Conservation (phyloP, 1,284 basidiomycete species). For the Ceratobasidium sp. region DNA sequence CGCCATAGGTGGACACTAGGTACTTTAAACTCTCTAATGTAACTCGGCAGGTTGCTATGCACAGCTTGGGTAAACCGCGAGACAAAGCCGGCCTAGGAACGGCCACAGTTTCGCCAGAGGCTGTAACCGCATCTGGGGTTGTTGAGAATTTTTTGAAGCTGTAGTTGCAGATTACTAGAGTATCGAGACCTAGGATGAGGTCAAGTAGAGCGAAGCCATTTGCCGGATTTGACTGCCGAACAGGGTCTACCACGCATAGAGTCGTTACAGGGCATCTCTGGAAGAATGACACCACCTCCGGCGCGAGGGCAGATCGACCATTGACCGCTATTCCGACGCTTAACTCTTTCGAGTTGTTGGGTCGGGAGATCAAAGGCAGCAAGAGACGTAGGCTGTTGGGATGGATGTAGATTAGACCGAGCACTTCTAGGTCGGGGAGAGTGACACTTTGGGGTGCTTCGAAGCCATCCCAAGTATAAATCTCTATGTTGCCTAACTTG, state of each 20-base stretch:
- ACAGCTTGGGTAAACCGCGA: too few relatives aligned
- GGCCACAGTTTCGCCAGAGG: too few relatives aligned
- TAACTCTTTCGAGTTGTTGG: neutral
- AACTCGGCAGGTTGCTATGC: neutral
- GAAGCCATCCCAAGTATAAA: neutral
- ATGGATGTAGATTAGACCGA: neutral
- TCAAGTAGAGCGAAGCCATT: neutral
- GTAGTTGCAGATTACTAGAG: neutral
- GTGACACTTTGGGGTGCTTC: neutral
- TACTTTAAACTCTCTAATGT: neutral
- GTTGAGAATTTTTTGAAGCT: too few relatives aligned
- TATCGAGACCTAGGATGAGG: neutral
- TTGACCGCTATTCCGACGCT: neutral
- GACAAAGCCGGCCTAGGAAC: too few relatives aligned
- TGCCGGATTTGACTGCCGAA: neutral
- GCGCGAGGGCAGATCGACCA: neutral
- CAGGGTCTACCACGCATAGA: neutral
- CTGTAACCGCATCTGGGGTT: too few relatives aligned
- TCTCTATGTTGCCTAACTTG: neutral
- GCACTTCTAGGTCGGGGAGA: neutral
- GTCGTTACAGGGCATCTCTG: neutral
- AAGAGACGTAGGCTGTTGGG: neutral
- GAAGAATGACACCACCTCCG: neutral
- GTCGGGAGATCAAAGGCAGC: neutral
- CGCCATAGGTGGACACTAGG: neutral